These are phyloP conservation scores for Didymella lethalis DNA, from an alignment of 2,329 filamentous ascomycete genomes.

Conservation along the genomic window DNA sequence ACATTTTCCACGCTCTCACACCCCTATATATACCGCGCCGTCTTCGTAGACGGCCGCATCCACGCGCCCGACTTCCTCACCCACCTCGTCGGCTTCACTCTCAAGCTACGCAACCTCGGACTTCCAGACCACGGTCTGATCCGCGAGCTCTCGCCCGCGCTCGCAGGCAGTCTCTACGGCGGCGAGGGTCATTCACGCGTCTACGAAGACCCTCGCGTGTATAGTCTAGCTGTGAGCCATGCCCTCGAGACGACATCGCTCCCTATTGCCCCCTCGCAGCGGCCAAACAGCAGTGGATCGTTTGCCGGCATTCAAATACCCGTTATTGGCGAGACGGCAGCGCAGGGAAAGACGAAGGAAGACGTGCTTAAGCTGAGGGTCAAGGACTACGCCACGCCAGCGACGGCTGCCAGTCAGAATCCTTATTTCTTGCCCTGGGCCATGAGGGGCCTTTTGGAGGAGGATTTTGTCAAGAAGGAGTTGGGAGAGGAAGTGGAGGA, in stretches of 20 bases:
- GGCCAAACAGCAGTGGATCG: conserved; percentile 33
- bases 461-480: conserved; percentile 86
- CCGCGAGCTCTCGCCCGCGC: conserved; percentile 83
- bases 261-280: conserved; percentile 32
- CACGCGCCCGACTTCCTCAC: conserved; percentile 94
- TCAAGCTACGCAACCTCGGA: conserved; percentile 93
- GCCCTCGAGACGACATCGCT: conserved; percentile 57
- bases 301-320: conserved; percentile 46
- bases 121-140: conserved; percentile 93
- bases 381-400: conserved; percentile 43
- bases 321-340: conserved; percentile 37
- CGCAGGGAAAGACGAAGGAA: conserved; percentile 22
- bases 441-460: conserved; percentile 90
- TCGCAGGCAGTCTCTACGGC: conserved; percentile 89
- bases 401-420: conserved; percentile 61
- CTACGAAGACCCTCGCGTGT: conserved; percentile 88
- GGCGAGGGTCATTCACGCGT: conserved; percentile 93
- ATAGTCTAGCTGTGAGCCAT: conserved; percentile 65
- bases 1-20: conserved; percentile 86
- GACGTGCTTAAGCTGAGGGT: conserved; percentile 43
- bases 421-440: conserved; percentile 95
- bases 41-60: conserved; percentile 91
- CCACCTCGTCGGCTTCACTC: conserved; percentile 88
- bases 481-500: conserved; percentile 78
- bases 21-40: conserved; percentile 93